These are phyloP conservation scores for Solidago caesia DNA, from an alignment of 129 eudicot species.

Conservation along the genomic window DNA sequence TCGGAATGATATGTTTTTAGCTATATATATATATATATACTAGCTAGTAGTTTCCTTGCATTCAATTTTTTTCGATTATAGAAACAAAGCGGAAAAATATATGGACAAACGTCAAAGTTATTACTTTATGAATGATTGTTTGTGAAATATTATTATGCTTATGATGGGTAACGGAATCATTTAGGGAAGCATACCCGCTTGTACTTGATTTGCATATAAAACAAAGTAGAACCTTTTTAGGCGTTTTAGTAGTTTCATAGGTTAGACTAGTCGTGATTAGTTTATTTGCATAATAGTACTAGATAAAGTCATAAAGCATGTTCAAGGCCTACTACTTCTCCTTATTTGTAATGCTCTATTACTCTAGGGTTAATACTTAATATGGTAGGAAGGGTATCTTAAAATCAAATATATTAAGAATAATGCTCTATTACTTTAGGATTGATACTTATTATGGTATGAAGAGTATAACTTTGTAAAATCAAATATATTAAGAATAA, in stretches of 20 bases:
- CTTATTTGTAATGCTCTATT: not conserved
- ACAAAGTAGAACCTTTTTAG: slow-evolving; percentile 37
- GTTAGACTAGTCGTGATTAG: slow-evolving; percentile 10
- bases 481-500: too few species aligned
- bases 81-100: not conserved
- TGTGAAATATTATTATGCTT: slow-evolving; percentile 27
- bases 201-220: slow-evolving; percentile 33
- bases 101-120: slow-evolving; percentile 26
- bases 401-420: not conserved
- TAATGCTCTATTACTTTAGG: too few species aligned
- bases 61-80: not conserved
- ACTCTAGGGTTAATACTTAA: too few species aligned
- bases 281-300: slow-evolving; percentile 2
- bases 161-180: slow-evolving; percentile 35
- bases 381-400: too few species aligned
- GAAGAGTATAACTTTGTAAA: too few species aligned
- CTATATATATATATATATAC: too few species aligned
- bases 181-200: slow-evolving; percentile 33
- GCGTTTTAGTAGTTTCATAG: slow-evolving; percentile 34
- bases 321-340: slow-evolving; percentile 19
- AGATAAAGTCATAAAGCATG: not conserved
- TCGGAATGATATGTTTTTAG: too few species aligned
- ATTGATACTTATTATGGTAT: too few species aligned
- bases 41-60: too few species aligned
- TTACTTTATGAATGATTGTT: slow-evolving; percentile 26